A percentile compares a stretch with the other conserved stretches of the same genome.
Conservation (phyloP, 225 moss, liverwort and hornwort species). For the Pleurozium schreberi region DNA sequence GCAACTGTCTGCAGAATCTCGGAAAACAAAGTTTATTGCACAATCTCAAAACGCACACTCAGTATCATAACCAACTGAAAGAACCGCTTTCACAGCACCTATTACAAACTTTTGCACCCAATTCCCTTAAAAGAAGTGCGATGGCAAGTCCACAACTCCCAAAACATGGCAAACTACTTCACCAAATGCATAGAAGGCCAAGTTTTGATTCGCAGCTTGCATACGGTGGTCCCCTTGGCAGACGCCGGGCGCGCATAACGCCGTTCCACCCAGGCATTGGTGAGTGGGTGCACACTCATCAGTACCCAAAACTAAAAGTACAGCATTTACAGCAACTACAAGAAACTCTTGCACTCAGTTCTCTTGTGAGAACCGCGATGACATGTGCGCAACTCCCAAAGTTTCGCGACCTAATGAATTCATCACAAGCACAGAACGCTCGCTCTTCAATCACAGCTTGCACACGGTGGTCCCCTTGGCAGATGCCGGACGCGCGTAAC, state of each 20-base stretch:
- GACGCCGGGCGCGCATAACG: neutral
- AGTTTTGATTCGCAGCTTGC: neutral
- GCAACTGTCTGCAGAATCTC: neutral
- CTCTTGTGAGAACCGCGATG: too few species aligned
- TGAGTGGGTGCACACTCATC: neutral
- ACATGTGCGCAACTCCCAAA: too few species aligned
- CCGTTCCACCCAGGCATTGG: conserved; percentile 4
- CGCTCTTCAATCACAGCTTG: too few species aligned
- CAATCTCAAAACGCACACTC: neutral
- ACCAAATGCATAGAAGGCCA: neutral
- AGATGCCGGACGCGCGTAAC: too few species aligned
- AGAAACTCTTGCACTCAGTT: too few species aligned
- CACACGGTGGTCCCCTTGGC: too few species aligned
- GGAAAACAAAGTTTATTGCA: neutral
- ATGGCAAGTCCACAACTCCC: neutral
- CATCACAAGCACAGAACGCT: too few species aligned
- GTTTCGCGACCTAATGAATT: too few species aligned
- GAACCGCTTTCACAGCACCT: neutral
- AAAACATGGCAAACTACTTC: neutral
- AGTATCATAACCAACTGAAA: neutral
- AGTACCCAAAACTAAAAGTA: neutral
- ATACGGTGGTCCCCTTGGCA: conserved; percentile 2
- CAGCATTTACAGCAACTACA: too few species aligned
- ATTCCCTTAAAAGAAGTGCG: neutral
- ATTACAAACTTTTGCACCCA: neutral